phyloP scores from a whole-genome alignment of 345 rosid genomes.

The Gossypium mustelinum region DNA sequence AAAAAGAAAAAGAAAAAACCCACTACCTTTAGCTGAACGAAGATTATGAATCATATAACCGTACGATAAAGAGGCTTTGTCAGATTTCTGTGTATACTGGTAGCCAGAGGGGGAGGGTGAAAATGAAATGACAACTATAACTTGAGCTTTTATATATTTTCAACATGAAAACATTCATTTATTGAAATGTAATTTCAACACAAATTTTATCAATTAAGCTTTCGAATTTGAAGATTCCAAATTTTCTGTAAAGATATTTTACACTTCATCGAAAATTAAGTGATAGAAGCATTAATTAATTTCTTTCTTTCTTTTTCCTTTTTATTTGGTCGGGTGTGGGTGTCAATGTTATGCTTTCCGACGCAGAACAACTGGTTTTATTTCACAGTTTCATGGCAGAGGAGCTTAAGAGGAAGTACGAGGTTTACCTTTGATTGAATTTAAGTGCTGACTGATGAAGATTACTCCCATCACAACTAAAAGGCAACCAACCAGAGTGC shows the following conservation, averaged over 20 bases:
- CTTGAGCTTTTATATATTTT: too few species aligned
- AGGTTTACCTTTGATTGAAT: conserved; percentile 77
- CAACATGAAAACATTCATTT: too few species aligned
- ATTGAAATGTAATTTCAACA: too few species aligned
- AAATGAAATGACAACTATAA: not conserved
- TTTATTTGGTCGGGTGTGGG: not conserved
- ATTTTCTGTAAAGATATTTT: too few species aligned
- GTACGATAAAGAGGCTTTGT: not conserved
- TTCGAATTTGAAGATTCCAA: too few species aligned
- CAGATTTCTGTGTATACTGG: not conserved
- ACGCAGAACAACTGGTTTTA: not conserved
- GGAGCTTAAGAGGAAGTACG: conserved; percentile 51
- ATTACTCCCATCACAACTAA: conserved; percentile 89
- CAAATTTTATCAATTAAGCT: too few species aligned
- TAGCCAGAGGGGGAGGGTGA: not conserved
- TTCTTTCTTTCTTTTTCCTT: not conserved
- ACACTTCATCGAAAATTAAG: not conserved
- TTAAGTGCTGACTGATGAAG: conserved; percentile 80
- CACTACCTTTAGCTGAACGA: not conserved
- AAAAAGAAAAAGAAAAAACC: not conserved
- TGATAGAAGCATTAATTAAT: not conserved
- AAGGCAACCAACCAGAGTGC: conserved; percentile 93
- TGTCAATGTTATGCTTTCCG: not conserved
- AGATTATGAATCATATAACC: not conserved
- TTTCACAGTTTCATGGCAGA: conserved; percentile 17